These are phyloP conservation scores for Sporothrix euskadiensis DNA, from an alignment of 2,329 filamentous ascomycete species.

Conservation along the genomic window DNA sequence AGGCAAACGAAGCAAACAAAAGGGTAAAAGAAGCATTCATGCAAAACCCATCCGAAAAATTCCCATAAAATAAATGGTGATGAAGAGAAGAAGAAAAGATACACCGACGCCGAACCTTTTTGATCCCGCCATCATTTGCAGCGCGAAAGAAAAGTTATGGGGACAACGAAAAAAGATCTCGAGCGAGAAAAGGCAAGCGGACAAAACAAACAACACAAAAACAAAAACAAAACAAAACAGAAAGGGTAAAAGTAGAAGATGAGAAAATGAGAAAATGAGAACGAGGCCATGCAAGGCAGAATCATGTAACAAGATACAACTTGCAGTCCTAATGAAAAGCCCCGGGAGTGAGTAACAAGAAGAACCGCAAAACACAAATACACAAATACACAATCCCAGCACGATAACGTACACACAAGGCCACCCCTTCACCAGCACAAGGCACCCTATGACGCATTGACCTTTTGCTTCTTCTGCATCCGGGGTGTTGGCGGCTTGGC, in stretches of 20 bases:
- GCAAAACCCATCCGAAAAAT: constrained; percentile 13
- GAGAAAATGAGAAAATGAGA: background rate
- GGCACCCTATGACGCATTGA: constrained; percentile 39
- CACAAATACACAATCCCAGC: background rate
- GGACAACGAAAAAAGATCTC: background rate
- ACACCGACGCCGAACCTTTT: constrained; percentile 26
- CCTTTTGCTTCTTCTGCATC: constrained; percentile 57
- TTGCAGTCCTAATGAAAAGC: background rate
- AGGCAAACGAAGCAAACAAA: background rate
- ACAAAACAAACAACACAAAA: background rate
- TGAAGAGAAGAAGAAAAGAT: background rate
- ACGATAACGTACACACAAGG: background rate
- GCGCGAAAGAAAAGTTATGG: constrained; percentile 13
- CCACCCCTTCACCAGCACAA: too few species aligned
- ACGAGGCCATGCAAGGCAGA: background rate
- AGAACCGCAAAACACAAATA: background rate
- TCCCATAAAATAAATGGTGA: constrained; percentile 4
- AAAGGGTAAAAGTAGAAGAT: background rate
- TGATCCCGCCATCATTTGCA: constrained; percentile 22
- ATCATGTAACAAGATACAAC: constrained; percentile 7
- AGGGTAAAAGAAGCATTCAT: constrained; percentile 16
- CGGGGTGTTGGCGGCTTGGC: constrained; percentile 59
- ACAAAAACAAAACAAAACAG: background rate
- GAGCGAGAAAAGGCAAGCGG: background rate
- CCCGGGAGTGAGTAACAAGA: background rate